Conservation (phyloP, 2,329 filamentous ascomycete genomes). For the Septoria petroselini region DNA sequence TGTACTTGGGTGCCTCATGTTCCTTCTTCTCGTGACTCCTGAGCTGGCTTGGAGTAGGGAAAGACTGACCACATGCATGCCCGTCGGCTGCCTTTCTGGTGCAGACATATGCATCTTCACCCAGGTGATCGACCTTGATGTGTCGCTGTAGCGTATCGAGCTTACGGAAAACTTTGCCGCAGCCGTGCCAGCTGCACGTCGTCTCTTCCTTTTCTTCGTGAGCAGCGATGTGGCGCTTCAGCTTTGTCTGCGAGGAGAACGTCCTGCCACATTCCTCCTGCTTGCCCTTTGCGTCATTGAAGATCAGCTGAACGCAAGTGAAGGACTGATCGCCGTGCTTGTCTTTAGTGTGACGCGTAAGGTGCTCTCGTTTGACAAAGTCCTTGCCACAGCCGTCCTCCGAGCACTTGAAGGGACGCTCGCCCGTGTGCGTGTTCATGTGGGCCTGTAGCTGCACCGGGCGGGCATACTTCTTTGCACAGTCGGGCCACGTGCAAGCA, state of each 20-base stretch:
- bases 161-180: conserved; percentile 82
- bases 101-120: conserved; percentile 70
- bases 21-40: conserved; percentile 67
- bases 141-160: conserved; percentile 82
- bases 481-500: conserved; percentile 69
- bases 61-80: conserved; percentile 62
- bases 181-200: conserved; percentile 54
- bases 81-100: conserved; percentile 52
- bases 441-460: conserved; percentile 78
- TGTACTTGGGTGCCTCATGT: conserved; percentile 66
- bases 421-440: conserved; percentile 78
- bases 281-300: conserved; percentile 18
- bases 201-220: conserved; percentile 68
- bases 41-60: conserved; percentile 69
- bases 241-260: conserved; percentile 74
- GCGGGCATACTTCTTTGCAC: conserved; percentile 81
- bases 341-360: conserved; percentile 80
- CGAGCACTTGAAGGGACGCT: conserved; percentile 72
- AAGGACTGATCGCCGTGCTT: conserved; percentile 72
- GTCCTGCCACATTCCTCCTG: conserved; percentile 67
- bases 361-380: conserved; percentile 81
- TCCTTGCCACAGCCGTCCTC: conserved; percentile 72
- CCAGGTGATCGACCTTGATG: conserved; percentile 70
- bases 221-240: conserved; percentile 72
- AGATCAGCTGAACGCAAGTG: conserved; percentile 58